Base-by-base conservation (phyloP, 108 stramenopile species). In the Skeletonema tropicum region DNA sequence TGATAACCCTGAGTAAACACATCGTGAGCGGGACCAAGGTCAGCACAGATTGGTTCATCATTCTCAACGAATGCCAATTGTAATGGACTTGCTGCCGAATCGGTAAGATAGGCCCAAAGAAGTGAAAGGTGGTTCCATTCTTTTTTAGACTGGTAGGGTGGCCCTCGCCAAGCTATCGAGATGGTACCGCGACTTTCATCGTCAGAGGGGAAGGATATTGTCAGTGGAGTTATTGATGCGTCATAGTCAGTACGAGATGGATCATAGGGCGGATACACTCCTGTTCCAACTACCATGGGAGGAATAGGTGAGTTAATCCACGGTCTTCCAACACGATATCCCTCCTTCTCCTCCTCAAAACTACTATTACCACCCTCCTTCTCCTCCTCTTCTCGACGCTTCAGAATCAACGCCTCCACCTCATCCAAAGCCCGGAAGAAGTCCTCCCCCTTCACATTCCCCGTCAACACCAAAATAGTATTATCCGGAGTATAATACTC, bases 401-500 rank as follows among this genome's bases (percentile, higher is more conserved):
- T 45, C 71, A 77, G 49, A 3, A 77, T 49, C 60, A 74, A 35
- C 10, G 68, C 61, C 60, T 83, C 82, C 11, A 77, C 77, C 33
- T 83, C 77, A 49, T 83, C 82, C 66, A 77, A 66, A 25, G 61
- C 71, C 5, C 64, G 36, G 25, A 83, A 83, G 21, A 79, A 83
- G 11, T 75, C 83, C 6, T 45, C 64, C n/a, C 29, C 36, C 6
- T 70, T 39, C 12, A 84, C 79, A 62, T 79, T 79, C 7, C 83
- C 83, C 55, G 78, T 75, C 49, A 84, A 25, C 7, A 84, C 30
- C n/a, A 84, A 36, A 11, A 78, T 38, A 19, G 66, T 49, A 64
- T 84, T 84, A 39, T 79, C 77, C 7, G 83, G 64, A 15, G 70
- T 60, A 29, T 84, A 84, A 48, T 78, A 79, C 35, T 84, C 83